Conservation (phyloP, 495 filamentous ascomycete species). For the Penicillium turbatum region DNA sequence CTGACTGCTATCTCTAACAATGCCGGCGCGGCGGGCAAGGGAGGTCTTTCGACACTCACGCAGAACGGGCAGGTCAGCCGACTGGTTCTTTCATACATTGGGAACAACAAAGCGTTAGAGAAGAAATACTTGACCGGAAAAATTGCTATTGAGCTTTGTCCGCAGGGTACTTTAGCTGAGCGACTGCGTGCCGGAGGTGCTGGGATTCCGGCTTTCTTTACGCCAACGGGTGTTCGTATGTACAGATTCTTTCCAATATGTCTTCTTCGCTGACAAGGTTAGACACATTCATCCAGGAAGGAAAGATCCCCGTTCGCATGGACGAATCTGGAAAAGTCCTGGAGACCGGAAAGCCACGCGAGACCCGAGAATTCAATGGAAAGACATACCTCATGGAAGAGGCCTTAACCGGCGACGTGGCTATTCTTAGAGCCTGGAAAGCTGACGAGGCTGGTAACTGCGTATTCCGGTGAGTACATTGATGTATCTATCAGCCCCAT, state of each 20-base stretch:
- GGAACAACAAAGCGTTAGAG: constrained; percentile 86
- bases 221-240: constrained; percentile 72
- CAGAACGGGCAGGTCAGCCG: constrained; percentile 75
- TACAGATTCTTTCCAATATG: neutral
- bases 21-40: constrained; percentile 69
- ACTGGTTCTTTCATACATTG: constrained; percentile 81
- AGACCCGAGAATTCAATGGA: constrained; percentile 79
- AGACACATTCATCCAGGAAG: constrained; percentile 75
- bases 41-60: constrained; percentile 74
- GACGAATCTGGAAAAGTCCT: constrained; percentile 70
- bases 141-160: constrained; percentile 80
- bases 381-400: constrained; percentile 85
- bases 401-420: constrained; percentile 78
- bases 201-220: constrained; percentile 89
- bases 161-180: constrained; percentile 87
- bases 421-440: constrained; percentile 84
- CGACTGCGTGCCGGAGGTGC: constrained; percentile 77
- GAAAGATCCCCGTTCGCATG: constrained; percentile 73
- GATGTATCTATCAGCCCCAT: neutral
- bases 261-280: neutral
- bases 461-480: constrained; percentile 65
- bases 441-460: constrained; percentile 85
- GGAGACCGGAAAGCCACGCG: constrained; percentile 66
- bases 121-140: constrained; percentile 77
- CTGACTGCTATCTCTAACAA: constrained; percentile 91